phyloP scores from a whole-genome alignment of 2,329 filamentous ascomycete species.

The Cladophialophora carrionii region DNA sequence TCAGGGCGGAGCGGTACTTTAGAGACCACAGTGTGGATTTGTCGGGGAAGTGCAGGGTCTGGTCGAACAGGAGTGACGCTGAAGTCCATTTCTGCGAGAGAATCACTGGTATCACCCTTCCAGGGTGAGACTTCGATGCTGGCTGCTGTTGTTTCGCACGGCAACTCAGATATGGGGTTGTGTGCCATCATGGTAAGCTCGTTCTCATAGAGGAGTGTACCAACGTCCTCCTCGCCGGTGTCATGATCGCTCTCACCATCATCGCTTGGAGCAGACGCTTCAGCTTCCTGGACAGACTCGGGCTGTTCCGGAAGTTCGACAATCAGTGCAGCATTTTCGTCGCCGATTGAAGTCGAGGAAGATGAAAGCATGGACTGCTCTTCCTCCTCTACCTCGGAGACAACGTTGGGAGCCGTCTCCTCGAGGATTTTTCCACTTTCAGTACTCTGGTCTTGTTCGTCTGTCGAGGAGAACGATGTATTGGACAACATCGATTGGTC shows the following conservation, averaged over 20 bases:
- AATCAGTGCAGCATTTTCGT: background rate
- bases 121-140: conserved; percentile 18
- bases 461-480: conserved; percentile 57
- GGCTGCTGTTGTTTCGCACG: conserved; percentile 8
- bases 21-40: conserved; percentile 70
- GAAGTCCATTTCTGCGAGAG: conserved; percentile 27
- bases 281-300: background rate
- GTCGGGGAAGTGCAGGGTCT: conserved; percentile 51
- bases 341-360: conserved; percentile 1
- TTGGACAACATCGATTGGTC: conserved; percentile 52
- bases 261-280: background rate
- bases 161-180: background rate
- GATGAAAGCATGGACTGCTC: conserved; percentile 8
- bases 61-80: conserved; percentile 59
- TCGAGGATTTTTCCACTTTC: conserved; percentile 53
- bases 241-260: background rate
- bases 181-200: background rate
- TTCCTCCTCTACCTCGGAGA: conserved; percentile 7
- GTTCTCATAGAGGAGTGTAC: background rate
- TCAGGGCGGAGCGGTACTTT: conserved; percentile 75
- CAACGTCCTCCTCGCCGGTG: background rate
- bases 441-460: conserved; percentile 48
- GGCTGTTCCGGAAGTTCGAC: background rate
- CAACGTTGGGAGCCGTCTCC: background rate
- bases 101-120: background rate